Evolutionary conservation across 306 rosid species (phyloP), one percentile per base, ranked within the genome.

Genomic region (Rosa chinensis): DNA sequence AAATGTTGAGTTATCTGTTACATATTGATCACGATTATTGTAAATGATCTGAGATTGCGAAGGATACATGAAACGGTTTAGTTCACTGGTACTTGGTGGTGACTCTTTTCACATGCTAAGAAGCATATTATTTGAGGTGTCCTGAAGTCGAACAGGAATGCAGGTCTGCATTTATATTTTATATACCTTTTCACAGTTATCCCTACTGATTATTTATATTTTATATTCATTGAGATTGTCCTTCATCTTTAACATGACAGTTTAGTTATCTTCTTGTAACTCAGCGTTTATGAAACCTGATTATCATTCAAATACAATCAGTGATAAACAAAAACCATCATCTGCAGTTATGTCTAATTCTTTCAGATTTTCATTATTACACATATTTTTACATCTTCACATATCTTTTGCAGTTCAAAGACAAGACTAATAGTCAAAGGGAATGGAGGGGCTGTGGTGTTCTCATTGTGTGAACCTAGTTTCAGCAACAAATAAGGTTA

Each of bases 81-180:
- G 83, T 94, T 91, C 85, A 92, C 93, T 47, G 99, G 99, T 77
- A 94, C 97, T 80, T 94, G 99, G 99, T 88, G 95, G 70, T 87
- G 91, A 87, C 91, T 94, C 18, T 94, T 94, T 87, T 92, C 99
- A 8, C 93, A 92, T 78, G 97, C 92, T 74, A 94, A 92, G 89
- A 94, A 94, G 84, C 99, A 94, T 84, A 89, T 94, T 77, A 94
- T 94, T 75, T 94, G 99, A 97, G 97, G 99, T 82, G 99, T 94
- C 88, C 81, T 94, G 52, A 94, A 94, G 88, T 32, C 92, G 92
- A 66, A 94, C 99, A 5, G 99, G 99, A 87, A 92, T 92, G 99
- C 99, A 94, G 97, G 99, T 91, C 78, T 77, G 74, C 79, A 77
- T 49, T 69, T 68, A 40, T 45, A 23, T 64, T 32, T 32, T 32